A percentile compares a stretch with the other conserved stretches of the same genome.
Evolutionary conservation across 108 stramenopile species (phyloP).

Genomic region (Pseudonitzschia pungens): DNA sequence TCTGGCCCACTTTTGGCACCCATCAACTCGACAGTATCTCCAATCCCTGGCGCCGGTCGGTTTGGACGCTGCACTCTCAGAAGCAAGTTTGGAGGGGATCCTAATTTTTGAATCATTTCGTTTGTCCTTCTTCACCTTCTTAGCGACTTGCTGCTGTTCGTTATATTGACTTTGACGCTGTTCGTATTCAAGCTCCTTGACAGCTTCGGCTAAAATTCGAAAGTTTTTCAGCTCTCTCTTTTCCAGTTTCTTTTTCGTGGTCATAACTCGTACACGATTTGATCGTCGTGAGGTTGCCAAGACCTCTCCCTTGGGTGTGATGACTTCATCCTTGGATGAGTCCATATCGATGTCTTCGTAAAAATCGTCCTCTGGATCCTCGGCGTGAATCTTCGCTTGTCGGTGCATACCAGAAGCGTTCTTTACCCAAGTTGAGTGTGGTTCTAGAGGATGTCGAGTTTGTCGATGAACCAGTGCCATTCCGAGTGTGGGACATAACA

Average conservation of each 20-base stretch:
- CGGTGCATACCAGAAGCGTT: neutral
- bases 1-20: no score
- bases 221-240: neutral
- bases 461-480: no score
- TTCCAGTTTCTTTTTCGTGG: neutral
- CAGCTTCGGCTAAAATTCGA: neutral
- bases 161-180: no score
- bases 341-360: neutral
- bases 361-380: neutral
- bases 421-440: neutral
- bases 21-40: no score
- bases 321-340: neutral
- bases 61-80: no score
- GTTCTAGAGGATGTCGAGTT: neutral
- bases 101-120: no score
- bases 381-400: neutral
- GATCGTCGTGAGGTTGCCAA: neutral
- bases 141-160: no score
- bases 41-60: no score
- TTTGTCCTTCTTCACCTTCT: no score
- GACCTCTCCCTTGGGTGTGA: neutral
- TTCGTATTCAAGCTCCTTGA: neutral
- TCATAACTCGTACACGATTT: neutral
- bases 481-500: neutral
- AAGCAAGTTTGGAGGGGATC: no score